Base-by-base conservation (phyloP, 495 filamentous ascomycete species). In the Penicillium coffeae region DNA sequence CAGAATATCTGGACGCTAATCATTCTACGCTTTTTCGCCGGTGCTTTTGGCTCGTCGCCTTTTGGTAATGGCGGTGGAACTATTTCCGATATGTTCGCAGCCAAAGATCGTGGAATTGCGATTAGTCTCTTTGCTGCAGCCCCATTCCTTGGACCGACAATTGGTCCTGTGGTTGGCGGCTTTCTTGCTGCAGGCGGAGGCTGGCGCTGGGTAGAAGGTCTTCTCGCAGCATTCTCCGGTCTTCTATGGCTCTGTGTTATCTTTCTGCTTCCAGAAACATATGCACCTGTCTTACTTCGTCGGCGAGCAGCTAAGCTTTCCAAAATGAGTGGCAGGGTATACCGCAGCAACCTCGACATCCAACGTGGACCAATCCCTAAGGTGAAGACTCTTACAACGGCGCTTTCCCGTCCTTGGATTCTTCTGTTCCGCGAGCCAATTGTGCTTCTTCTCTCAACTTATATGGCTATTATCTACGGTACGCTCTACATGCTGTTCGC, bases 401-500 rank as follows among this genome's bases (percentile, higher is more conserved):
- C 71, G 2, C 59, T 75, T 4, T 68, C 63, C 0, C 61, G 72
- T 0, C 72, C 72, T 0, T 75, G 72, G 72, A 52, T 65, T 8
- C 39, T 75, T 8, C 47, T 75, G 2, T 64, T 74, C 40, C 50
- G 45, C 12, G 71, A 74, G 39, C 78, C 82, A 3, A 83, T 87
- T 48, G 76, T 80, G 16, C 64, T 81, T 18, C 58, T 82, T 3
- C 72, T 82, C 18, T 81, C 78, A 1, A 54, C 86, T 14, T 90
- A 90, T 60, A 78, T 89, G 65, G 77, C 84, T 12, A 77, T 88
- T 45, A 73, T 81, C 20, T 89, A 88, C 52, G 82, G 85, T 0
- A 81, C 86, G 4, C 69, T 90, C 3, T 92, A 90, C 63, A 78
- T 92, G 42, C 74, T 90, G 12, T 93, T 95, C 68, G 81, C 87